Percentiles rank a stretch among this genome's conserved stretches.
Conservation (phyloP, 2,329 filamentous ascomycete genomes). For the Xylaria sp. region DNA sequence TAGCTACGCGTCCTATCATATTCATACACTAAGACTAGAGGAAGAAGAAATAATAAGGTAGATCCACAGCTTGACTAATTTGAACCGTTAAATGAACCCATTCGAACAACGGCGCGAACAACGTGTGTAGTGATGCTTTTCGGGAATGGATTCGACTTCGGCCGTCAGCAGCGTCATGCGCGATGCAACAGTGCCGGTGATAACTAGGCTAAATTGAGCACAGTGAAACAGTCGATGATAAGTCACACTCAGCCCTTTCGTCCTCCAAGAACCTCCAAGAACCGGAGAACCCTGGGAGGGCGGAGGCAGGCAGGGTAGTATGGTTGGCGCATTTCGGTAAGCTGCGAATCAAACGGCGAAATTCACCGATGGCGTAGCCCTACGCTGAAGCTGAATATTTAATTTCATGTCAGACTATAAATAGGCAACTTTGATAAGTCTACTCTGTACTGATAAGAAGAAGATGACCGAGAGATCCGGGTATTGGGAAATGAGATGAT, state of each 20-base stretch:
- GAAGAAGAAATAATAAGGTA: slow-evolving; percentile 8
- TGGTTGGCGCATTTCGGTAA: slow-evolving; percentile 6
- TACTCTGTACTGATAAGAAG: neutral
- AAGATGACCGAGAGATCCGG: neutral
- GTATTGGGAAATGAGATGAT: neutral
- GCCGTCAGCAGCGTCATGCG: slow-evolving; percentile 28
- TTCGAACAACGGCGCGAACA: neutral
- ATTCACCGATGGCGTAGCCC: neutral
- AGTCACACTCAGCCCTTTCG: slow-evolving; percentile 23
- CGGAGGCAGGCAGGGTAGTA: slow-evolving; percentile 2
- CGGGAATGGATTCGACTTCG: slow-evolving; percentile 23
- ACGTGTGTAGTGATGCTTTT: slow-evolving; percentile 20
- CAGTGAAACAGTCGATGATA: slow-evolving; percentile 25
- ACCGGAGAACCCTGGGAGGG: slow-evolving; percentile 22
- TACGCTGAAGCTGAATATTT: slow-evolving; percentile 12
- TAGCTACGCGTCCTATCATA: slow-evolving; percentile 4
- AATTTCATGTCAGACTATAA: slow-evolving; percentile 12
- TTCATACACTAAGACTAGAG: neutral
- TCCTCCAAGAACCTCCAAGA: slow-evolving; percentile 18
- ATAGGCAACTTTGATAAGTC: slow-evolving; percentile 11
- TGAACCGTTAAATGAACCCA: slow-evolving; percentile 23
- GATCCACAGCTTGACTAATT: slow-evolving; percentile 31
- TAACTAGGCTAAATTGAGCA: slow-evolving; percentile 32
- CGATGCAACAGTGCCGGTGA: slow-evolving; percentile 25
- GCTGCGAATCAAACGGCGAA: slow-evolving; percentile 9